Evolutionary conservation across 2,329 filamentous ascomycete species (phyloP), one percentile per base, ranked within the genome.

Genomic region (Colletotrichum noveboracense): DNA sequence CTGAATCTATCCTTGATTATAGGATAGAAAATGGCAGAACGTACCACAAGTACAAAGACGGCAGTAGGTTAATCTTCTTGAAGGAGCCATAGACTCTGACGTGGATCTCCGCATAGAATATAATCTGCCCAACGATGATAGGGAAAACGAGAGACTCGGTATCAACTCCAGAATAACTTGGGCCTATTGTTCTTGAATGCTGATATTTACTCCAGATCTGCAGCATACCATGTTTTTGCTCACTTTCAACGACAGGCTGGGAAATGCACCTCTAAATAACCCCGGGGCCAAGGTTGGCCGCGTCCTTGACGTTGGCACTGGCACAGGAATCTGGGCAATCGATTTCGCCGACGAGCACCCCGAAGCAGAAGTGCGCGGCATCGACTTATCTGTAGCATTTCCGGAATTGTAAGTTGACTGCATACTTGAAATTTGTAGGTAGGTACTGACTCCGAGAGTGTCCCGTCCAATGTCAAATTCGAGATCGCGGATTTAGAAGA

Each of bases 221-320:
- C 84, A 86, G 71, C 84, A 86, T 70, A 80, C 84, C 26, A 73
- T 85, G 0, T 83, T 83, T 34, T 28, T 77, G 0, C 77, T 85
- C 5, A 85, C 83, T 0, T 79, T 84, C 14, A 78, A 81, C 1
- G 80, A 79, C 6, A 82, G 80, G 32, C 78, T 85, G 0, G 82
- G 77, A 13, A 64, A 79, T 0, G 78, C 78, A 2, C 85, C 84
- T 0, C 70, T 77, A 4, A 79, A 75, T 10, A 66, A 74, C 5
- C 74, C 80, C 3, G 79, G 52, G 5, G 77, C 77, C 1, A 64
- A 52, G 16, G 70, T 82, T 9, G 62, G 76, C 3, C 80, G 79
- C 2, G 81, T 86, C 7, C 80, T 90, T 3, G 88, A 90, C 77
- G 78, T 88, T 28, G 87, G 88, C 9, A 88, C 87, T 1, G 88